These are phyloP conservation scores for Alternaria sp. DNA, from an alignment of 2,329 filamentous ascomycete species.

Conservation along the genomic window DNA sequence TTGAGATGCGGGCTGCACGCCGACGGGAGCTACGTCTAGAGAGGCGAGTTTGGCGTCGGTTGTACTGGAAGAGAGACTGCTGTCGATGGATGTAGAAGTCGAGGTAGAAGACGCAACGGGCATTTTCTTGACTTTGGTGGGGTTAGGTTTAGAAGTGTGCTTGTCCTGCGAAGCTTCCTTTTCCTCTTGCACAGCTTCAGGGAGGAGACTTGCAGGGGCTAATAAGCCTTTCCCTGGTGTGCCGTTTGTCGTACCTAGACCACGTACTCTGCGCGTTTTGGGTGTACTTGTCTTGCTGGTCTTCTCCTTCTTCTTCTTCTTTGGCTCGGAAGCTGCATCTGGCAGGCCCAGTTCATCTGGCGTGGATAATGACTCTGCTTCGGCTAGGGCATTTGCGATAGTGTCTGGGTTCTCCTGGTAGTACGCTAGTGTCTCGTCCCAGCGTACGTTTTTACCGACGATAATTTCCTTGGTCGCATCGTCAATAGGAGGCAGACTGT, in stretches of 20 bases:
- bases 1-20: slow-evolving; percentile 30
- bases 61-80: slow-evolving; percentile 16
- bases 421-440: slow-evolving; percentile 58
- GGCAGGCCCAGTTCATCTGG: slow-evolving; percentile 45
- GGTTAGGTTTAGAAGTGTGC: slow-evolving; percentile 33
- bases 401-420: slow-evolving; percentile 54
- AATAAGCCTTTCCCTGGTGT: slow-evolving; percentile 51
- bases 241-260: slow-evolving; percentile 49
- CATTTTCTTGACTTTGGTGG: slow-evolving; percentile 36
- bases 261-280: slow-evolving; percentile 43
- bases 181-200: slow-evolving; percentile 39
- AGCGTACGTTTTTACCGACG: slow-evolving; percentile 52
- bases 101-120: slow-evolving; percentile 20
- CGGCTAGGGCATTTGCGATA: slow-evolving; percentile 35
- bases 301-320: slow-evolving; percentile 30
- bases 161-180: slow-evolving; percentile 26
- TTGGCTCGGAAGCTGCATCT: slow-evolving; percentile 33
- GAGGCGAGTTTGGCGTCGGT: slow-evolving; percentile 29
- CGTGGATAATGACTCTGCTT: slow-evolving; percentile 44
- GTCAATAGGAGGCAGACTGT: slow-evolving; percentile 25
- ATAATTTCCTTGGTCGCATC: slow-evolving; percentile 28
- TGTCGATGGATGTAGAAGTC: slow-evolving; percentile 14
- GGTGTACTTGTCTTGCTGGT: slow-evolving; percentile 41
- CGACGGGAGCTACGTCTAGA: slow-evolving; percentile 36
- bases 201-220: slow-evolving; percentile 40